Evolutionary conservation across 2,329 filamentous ascomycete genomes (phyloP).

Genomic region (Aspergillus ochraceoroseus): DNA sequence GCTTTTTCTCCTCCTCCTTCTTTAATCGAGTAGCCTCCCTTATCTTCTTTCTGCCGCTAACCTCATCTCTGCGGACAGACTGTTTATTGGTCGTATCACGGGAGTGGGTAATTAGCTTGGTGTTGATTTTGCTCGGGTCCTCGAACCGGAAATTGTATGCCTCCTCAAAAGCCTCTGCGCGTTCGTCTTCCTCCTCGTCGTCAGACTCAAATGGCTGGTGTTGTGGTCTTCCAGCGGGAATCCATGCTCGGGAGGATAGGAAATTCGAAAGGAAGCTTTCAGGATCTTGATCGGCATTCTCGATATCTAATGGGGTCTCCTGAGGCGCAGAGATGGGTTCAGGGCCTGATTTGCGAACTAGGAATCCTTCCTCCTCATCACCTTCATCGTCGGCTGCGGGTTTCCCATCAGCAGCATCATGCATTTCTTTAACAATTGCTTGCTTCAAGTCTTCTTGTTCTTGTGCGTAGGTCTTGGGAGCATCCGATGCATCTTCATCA

Average conservation of each 20-base stretch:
- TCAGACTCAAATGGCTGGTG: constrained; percentile 89
- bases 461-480: constrained; percentile 70
- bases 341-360: constrained; percentile 63
- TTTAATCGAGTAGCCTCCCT: constrained; percentile 72
- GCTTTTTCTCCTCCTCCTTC: constrained; percentile 71
- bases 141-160: constrained; percentile 97
- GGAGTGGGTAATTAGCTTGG: constrained; percentile 80
- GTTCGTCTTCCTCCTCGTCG: constrained; percentile 68
- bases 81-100: constrained; percentile 76
- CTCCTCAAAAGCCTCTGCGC: constrained; percentile 81
- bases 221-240: constrained; percentile 59
- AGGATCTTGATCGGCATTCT: constrained; percentile 77
- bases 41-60: constrained; percentile 68
- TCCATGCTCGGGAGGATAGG: constrained; percentile 86
- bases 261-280: constrained; percentile 94
- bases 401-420: constrained; percentile 52
- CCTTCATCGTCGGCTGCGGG: constrained; percentile 48
- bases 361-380: constrained; percentile 65
- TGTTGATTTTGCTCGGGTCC: constrained; percentile 80
- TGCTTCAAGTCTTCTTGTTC: constrained; percentile 81
- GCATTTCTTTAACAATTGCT: constrained; percentile 73
- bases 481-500: constrained; percentile 42
- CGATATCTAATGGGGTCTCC: constrained; percentile 61
- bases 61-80: constrained; percentile 80
- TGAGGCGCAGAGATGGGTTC: constrained; percentile 30